Evolutionary conservation across 139 green algal species (phyloP).

Genomic region (Micractinium conductrix): DNA sequence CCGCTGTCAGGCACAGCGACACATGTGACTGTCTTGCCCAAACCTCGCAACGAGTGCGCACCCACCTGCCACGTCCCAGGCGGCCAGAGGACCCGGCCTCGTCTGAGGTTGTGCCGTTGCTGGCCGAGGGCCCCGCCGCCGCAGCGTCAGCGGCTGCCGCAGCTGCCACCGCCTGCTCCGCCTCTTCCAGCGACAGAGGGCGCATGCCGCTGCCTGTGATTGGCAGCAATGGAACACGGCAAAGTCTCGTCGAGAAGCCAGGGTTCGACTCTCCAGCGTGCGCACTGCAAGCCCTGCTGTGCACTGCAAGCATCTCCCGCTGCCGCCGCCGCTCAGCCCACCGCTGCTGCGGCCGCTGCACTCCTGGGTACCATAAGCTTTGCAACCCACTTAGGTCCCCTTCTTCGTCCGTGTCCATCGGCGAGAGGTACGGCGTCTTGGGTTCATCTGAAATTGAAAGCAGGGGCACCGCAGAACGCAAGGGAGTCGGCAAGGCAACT

Average conservation of each 20-base stretch:
- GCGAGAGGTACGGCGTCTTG: slow-evolving; percentile 54
- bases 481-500: background rate
- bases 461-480: background rate
- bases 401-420: slow-evolving; percentile 48
- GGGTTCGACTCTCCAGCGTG: background rate
- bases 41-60: background rate
- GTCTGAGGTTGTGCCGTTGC: background rate
- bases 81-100: background rate
- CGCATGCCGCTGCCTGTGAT: slow-evolving; percentile 18
- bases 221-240: background rate
- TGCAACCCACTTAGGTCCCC: slow-evolving; percentile 16
- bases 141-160: background rate
- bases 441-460: slow-evolving; percentile 50
- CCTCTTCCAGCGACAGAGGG: slow-evolving; percentile 38
- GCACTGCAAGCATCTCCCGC: background rate
- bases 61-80: background rate
- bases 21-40: too few species aligned
- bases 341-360: too few species aligned
- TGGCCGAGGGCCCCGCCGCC: background rate
- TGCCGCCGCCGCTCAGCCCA: too few species aligned
- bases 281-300: background rate
- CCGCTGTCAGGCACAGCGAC: too few species aligned
- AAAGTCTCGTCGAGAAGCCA: background rate
- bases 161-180: background rate
- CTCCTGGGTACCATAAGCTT: too few species aligned